These are phyloP conservation scores for Elaeagnus macrophylla DNA, from an alignment of 306 rosid species.

Conservation along the genomic window DNA sequence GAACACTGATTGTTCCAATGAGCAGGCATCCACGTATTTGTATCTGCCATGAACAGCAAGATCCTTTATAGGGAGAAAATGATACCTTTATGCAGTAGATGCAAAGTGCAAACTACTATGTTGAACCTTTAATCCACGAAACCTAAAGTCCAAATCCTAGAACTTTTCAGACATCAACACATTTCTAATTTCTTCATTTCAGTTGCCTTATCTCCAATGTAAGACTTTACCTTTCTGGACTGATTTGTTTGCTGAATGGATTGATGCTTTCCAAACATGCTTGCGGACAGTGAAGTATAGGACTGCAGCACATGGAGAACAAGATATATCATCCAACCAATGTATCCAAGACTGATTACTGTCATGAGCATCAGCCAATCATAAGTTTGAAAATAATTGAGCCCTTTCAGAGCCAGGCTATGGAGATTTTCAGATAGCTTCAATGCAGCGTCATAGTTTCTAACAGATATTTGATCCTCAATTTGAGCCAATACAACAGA, in stretches of 20 bases:
- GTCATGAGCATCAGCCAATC: constrained; percentile 94
- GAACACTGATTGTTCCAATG: constrained; percentile 41
- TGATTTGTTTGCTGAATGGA: constrained; percentile 32
- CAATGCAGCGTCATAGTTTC: constrained; percentile 64
- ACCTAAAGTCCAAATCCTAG: too few species aligned
- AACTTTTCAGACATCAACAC: too few species aligned
- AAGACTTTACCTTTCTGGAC: constrained; percentile 54
- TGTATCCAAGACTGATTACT: constrained; percentile 68
- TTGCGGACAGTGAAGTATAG: constrained; percentile 58
- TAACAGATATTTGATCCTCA: constrained; percentile 49
- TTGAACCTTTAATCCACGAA: too few species aligned
- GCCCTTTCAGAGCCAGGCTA: constrained; percentile 76
- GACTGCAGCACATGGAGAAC: constrained; percentile 79
- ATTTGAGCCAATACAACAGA: constrained; percentile 53
- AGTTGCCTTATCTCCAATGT: too few species aligned
- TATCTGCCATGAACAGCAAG: constrained; percentile 39
- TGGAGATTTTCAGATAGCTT: constrained; percentile 55
- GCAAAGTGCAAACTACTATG: too few species aligned
- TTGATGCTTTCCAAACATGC: constrained; percentile 36
- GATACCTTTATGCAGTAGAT: neutral
- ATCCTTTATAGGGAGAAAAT: neutral
- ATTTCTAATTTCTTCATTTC: too few species aligned
- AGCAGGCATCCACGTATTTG: constrained; percentile 53
- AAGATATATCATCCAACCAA: constrained; percentile 86
- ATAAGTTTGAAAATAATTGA: constrained; percentile 85